Evolutionary conservation across 768 basidiomycete genomes (phyloP).

Genomic region (Chalciporus sphaerocephalus): DNA sequence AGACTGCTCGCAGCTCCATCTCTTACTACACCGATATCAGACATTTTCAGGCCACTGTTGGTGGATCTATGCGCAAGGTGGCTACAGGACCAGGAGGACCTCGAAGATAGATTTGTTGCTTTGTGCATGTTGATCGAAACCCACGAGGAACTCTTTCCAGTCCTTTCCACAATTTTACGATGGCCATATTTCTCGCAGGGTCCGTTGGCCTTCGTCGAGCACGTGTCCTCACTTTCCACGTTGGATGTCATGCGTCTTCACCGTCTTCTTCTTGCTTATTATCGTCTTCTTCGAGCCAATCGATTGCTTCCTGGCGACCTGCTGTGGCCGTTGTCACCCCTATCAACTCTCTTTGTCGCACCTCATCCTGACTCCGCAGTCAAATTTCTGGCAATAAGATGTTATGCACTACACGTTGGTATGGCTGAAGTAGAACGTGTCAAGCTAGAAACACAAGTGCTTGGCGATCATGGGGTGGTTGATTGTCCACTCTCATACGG

Average conservation of each 20-base stretch:
- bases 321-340: constrained; percentile 51
- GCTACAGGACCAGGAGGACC: constrained; percentile 52
- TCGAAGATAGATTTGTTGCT: constrained; percentile 52
- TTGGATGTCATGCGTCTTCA: constrained; percentile 53
- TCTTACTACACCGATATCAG: constrained; percentile 59
- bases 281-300: constrained; percentile 74
- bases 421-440: constrained; percentile 77
- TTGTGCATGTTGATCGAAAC: constrained; percentile 62
- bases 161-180: constrained; percentile 50
- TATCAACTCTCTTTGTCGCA: constrained; percentile 42
- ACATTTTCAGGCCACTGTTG: constrained; percentile 69
- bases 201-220: constrained; percentile 47
- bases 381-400: constrained; percentile 67
- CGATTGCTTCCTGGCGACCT: constrained; percentile 57
- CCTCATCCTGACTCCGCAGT: constrained; percentile 62
- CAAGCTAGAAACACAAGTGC: constrained; percentile 53
- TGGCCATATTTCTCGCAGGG: constrained; percentile 44
- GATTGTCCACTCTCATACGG: constrained; percentile 66
- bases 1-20: constrained; percentile 55
- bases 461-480: constrained; percentile 55
- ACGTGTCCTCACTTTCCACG: constrained; percentile 23
- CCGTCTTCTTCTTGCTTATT: constrained; percentile 69
- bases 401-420: constrained; percentile 70
- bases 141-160: constrained; percentile 65
- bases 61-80: constrained; percentile 79